Percentiles rank a stretch among this genome's conserved stretches.
phyloP scores from a whole-genome alignment of 768 basidiomycete genomes.

The Naganishia antarctica region DNA sequence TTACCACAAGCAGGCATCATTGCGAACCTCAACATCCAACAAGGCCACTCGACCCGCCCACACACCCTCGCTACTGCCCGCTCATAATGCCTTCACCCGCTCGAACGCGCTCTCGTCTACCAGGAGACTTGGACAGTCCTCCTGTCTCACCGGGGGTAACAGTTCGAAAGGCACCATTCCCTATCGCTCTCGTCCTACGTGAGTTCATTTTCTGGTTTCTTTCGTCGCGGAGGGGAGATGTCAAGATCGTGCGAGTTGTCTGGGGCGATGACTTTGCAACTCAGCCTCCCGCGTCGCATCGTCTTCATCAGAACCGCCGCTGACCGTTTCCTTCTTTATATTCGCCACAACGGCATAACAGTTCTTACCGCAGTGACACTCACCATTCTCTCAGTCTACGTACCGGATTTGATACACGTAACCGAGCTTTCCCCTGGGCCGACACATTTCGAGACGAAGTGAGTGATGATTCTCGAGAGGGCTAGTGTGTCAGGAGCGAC shows the following conservation, averaged over 20 bases:
- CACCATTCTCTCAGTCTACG: slow-evolving; percentile 43
- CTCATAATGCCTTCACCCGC: too few relatives aligned
- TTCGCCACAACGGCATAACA: neutral
- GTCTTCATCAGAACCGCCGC: too few relatives aligned
- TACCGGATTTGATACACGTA: slow-evolving; percentile 42
- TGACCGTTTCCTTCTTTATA: too few relatives aligned
- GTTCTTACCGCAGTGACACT: slow-evolving; percentile 41
- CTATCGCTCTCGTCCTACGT: slow-evolving; percentile 20
- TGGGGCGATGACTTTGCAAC: too few relatives aligned
- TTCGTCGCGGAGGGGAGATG: too few relatives aligned
- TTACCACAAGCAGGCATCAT: too few relatives aligned
- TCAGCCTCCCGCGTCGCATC: neutral
- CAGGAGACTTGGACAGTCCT: too few relatives aligned
- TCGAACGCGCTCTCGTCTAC: too few relatives aligned
- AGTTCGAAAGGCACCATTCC: slow-evolving; percentile 23
- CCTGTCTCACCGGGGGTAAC: neutral
- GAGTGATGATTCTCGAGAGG: slow-evolving; percentile 13
- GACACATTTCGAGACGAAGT: slow-evolving; percentile 44
- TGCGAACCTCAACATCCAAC: too few relatives aligned
- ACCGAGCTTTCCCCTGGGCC: slow-evolving; percentile 38
- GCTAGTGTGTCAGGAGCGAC: neutral
- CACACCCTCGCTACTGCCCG: too few relatives aligned
- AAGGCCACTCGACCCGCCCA: too few relatives aligned
- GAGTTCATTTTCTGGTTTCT: neutral
- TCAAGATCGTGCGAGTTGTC: too few relatives aligned